Percentiles rank a stretch among this genome's conserved stretches.
These are phyloP conservation scores for Diutina siamensis DNA, from an alignment of 1,139 yeast species.

Conservation along the genomic window DNA sequence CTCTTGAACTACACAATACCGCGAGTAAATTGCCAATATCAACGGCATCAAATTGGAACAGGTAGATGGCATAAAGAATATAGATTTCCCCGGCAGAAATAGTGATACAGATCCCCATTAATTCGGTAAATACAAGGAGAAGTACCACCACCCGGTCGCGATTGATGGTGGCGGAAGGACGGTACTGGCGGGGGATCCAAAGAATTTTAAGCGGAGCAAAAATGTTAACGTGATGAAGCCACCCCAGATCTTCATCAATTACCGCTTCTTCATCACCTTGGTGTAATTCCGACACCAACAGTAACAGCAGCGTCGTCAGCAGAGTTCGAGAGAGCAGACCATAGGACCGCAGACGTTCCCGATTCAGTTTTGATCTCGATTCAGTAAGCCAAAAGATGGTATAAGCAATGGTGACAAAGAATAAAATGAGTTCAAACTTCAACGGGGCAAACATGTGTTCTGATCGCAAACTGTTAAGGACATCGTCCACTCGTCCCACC, in stretches of 20 bases:
- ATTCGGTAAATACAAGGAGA: constrained; percentile 36
- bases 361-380: constrained; percentile 38
- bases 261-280: not conserved
- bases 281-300: not conserved
- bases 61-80: constrained; percentile 46
- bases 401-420: constrained; percentile 19
- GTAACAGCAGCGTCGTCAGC: not conserved
- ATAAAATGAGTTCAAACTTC: constrained; percentile 17
- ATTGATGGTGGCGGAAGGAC: constrained; percentile 10
- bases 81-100: constrained; percentile 32
- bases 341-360: constrained; percentile 11
- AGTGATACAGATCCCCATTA: constrained; percentile 26
- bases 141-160: constrained; percentile 24
- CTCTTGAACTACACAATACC: constrained; percentile 34
- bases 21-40: constrained; percentile 53
- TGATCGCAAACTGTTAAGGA: not conserved
- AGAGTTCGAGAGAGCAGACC: not conserved
- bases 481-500: not conserved
- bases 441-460: constrained; percentile 19
- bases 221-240: constrained; percentile 13
- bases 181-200: constrained; percentile 26
- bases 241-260: not conserved
- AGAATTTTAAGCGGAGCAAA: constrained; percentile 37
- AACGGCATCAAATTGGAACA: constrained; percentile 47
- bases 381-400: constrained; percentile 40